phyloP scores from a whole-genome alignment of 1,284 basidiomycete genomes.

The Pascua guehoae region DNA sequence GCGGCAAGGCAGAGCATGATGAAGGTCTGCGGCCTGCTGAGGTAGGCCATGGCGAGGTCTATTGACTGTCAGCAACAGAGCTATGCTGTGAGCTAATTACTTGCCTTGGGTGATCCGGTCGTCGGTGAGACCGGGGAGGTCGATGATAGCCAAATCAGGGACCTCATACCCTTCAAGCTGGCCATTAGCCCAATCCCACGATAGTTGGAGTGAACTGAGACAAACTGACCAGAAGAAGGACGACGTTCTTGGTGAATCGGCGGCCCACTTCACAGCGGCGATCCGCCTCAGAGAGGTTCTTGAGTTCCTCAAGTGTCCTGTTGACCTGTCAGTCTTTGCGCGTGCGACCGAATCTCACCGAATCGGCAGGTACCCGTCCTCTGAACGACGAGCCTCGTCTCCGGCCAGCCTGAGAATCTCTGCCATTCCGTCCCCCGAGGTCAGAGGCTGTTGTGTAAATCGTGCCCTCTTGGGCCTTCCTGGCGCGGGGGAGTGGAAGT shows the following conservation, averaged over 20 bases:
- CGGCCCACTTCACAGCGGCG: neutral
- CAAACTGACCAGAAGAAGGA: constrained; percentile 20
- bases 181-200: neutral
- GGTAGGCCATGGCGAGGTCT: constrained; percentile 18
- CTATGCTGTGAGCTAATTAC: neutral
- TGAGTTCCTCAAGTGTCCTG: constrained; percentile 10
- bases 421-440: constrained; percentile 1
- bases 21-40: constrained; percentile 17
- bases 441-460: neutral
- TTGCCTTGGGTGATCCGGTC: neutral
- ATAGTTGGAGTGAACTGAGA: too few relatives aligned
- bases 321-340: too few relatives aligned
- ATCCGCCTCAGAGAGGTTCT: neutral
- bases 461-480: constrained; percentile 3
- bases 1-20: constrained; percentile 26
- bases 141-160: constrained; percentile 22
- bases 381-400: constrained; percentile 20
- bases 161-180: constrained; percentile 22
- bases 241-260: constrained; percentile 20
- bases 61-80: neutral
- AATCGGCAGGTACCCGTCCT: neutral
- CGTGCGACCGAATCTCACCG: neutral
- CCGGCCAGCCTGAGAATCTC: constrained; percentile 16
- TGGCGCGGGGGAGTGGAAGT: neutral
- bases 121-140: constrained; percentile 25